Conservation (phyloP, 371 early-diverging fungal genomes). For the Zancudomyces culisetae region DNA sequence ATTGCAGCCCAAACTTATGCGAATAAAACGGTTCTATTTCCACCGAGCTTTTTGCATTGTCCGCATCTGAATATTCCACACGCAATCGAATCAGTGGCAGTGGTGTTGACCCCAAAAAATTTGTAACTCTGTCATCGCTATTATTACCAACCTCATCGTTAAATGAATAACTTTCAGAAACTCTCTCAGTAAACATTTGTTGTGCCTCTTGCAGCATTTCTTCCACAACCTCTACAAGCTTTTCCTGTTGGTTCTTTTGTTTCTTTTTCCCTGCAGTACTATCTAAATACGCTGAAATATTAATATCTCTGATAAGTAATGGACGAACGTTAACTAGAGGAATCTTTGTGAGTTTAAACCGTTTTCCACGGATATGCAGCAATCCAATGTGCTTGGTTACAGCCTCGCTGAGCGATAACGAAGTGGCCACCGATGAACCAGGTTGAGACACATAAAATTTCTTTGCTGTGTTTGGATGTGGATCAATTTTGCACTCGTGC, state of each 20-base stretch:
- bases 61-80: conserved; percentile 71
- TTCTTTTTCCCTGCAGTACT: too few species aligned
- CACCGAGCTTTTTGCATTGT: too few species aligned
- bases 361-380: conserved; percentile 36
- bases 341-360: conserved; percentile 51
- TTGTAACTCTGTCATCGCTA: neutral
- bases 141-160: too few species aligned
- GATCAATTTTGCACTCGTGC: conserved; percentile 85
- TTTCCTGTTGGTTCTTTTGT: conserved; percentile 19
- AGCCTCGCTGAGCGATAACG: conserved; percentile 81
- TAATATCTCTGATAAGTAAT: conserved; percentile 57
- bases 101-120: conserved; percentile 9
- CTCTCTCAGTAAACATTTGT: conserved; percentile 31
- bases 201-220: conserved; percentile 44
- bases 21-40: conserved; percentile 68
- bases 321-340: conserved; percentile 70
- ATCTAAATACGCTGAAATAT: too few species aligned
- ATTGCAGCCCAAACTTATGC: conserved; percentile 61
- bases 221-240: conserved; percentile 35
- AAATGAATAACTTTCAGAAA: too few species aligned
- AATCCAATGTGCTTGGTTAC: conserved; percentile 47
- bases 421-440: conserved; percentile 94
- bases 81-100: conserved; percentile 57
- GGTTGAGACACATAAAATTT: conserved; percentile 79
- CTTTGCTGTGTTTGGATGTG: conserved; percentile 36